Evolutionary conservation across 176 grass and related monocot genomes (phyloP), one percentile per base, ranked within the genome.

Genomic region (Zizania latifolia): DNA sequence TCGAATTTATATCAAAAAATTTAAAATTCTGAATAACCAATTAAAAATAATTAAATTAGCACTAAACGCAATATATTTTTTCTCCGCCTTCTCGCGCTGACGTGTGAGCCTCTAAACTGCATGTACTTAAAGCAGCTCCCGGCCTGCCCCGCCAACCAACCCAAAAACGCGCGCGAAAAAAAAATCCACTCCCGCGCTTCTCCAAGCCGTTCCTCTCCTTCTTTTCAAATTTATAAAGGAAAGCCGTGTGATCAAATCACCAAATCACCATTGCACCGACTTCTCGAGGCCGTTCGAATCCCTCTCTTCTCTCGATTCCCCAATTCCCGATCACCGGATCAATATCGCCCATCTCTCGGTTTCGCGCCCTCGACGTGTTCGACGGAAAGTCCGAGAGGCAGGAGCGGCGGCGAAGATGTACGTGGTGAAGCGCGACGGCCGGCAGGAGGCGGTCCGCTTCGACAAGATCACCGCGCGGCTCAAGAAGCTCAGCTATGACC

Each of bases 401-500:
- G 23, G 27, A 26, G 48, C 45, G 34, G 76, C 46, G 62, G 16
- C 59, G 53, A 58, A 27, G 77, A 95, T 98, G 94, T 94, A 98
- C 91, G 94, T 98, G 1, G 89, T 98, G 63, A 98, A 98, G 86
- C 84, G 94, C 51, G 94, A 98, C 23, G 91, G 91, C 5, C 83
- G 91, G 35, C 86, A 83, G 84, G 91, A 98, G 89, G 40, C 84
- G 29, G 94, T 98, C 40, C 94, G 88, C 88, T 98, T 98, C 75
- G 94, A 94, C 84, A 94, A 98, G 86, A 94, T 98, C 82, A 98
- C 94, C 22, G 91, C 94, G 38, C 79, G 94, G 19, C 86, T 98
- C 32, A 98, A 98, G 91, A 98, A 94, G 84, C 84, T 98, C 36
- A 92, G 89, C 57, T 98, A 98, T 33, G 91, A 89, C 10, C 89